Evolutionary conservation across 192 early-diverging fungal species (phyloP).

Genomic region (Borealophlyctis nickersoniae): DNA sequence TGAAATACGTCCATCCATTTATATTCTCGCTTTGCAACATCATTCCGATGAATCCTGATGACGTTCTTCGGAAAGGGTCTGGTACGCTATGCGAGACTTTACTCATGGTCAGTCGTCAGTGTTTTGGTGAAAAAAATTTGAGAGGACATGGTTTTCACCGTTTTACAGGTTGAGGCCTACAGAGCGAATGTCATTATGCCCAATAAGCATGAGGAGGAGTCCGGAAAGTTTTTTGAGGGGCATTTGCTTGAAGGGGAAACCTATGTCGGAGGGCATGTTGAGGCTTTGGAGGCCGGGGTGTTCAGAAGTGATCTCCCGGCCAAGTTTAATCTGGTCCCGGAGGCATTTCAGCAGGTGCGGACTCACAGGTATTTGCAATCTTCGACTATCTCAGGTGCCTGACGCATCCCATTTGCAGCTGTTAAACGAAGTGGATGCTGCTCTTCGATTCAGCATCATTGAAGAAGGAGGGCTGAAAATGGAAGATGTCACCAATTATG

Average conservation of each 20-base stretch:
- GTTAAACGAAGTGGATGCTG: slow-evolving; percentile 88
- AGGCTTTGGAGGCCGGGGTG: slow-evolving; percentile 98
- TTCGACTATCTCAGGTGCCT: neutral
- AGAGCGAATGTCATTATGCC: slow-evolving; percentile 90
- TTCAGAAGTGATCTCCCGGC: slow-evolving; percentile 90
- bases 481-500: slow-evolving; percentile 83
- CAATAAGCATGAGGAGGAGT: slow-evolving; percentile 87
- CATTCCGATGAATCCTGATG: slow-evolving; percentile 95
- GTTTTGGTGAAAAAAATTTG: neutral
- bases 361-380: slow-evolving; percentile 8
- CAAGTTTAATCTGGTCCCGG: slow-evolving; percentile 75
- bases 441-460: slow-evolving; percentile 83
- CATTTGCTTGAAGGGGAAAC: slow-evolving; percentile 91
- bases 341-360: slow-evolving; percentile 66
- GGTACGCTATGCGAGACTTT: slow-evolving; percentile 95
- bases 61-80: slow-evolving; percentile 91
- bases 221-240: slow-evolving; percentile 79
- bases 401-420: no score
- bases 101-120: slow-evolving; percentile 73
- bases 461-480: slow-evolving; percentile 74
- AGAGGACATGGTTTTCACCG: neutral
- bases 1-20: slow-evolving; percentile 99
- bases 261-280: slow-evolving; percentile 97
- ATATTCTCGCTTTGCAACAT: slow-evolving; percentile 99
- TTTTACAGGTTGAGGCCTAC: slow-evolving; percentile 75